phyloP scores from a whole-genome alignment of 345 rosid genomes.

The Eucalyptus lansdowneana region DNA sequence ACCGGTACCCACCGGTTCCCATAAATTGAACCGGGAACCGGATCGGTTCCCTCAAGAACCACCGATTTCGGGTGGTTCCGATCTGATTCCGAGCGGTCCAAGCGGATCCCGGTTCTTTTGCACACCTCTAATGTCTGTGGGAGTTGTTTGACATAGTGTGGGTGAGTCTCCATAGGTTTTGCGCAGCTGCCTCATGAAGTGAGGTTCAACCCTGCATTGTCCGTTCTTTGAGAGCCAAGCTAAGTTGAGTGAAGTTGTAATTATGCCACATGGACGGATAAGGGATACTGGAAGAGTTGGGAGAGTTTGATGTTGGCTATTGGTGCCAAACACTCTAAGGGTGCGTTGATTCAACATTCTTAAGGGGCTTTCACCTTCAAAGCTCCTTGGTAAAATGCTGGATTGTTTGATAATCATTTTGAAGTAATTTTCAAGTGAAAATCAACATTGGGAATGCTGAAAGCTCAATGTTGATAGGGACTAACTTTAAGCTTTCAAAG shows the following conservation, averaged over 20 bases:
- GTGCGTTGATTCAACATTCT: too few relatives aligned
- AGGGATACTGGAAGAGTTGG: background rate
- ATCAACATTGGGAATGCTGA: too few relatives aligned
- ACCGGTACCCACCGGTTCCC: too few relatives aligned
- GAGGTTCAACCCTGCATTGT: background rate
- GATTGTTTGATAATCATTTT: fast-evolving
- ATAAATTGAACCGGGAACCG: too few relatives aligned
- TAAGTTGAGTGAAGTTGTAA: background rate
- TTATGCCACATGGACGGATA: background rate
- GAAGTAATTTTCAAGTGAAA: fast-evolving
- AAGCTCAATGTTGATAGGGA: fast-evolving
- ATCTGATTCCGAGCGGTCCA: too few relatives aligned
- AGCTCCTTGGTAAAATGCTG: fast-evolving
- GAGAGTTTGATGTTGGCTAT: fast-evolving
- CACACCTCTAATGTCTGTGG: background rate
- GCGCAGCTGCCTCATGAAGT: background rate
- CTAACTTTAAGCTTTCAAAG: fast-evolving
- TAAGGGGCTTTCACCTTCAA: fast-evolving
- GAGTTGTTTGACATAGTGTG: background rate
- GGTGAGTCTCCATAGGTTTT: background rate
- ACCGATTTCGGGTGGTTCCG: too few relatives aligned
- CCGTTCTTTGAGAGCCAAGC: background rate
- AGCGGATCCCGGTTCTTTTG: too few relatives aligned
- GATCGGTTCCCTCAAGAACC: too few relatives aligned
- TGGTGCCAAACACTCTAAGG: background rate